Evolutionary conservation across 305 asterid species (phyloP).

Genomic region (Fraxinus greggii): DNA sequence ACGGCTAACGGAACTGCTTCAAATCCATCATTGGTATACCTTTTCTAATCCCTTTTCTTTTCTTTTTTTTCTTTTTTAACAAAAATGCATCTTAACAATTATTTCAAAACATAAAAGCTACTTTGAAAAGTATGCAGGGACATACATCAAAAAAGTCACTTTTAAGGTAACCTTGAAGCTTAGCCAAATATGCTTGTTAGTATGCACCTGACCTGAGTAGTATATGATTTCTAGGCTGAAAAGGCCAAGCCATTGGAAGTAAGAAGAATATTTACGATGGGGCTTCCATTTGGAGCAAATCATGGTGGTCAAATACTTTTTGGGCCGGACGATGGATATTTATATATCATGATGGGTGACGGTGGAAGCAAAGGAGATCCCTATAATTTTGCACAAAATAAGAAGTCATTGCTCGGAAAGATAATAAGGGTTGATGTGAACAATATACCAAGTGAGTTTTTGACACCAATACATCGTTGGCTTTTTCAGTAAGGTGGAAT

Average conservation of each 20-base stretch:
- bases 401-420: conserved; percentile 85
- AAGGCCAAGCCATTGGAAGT: conserved; percentile 62
- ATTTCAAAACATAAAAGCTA: neutral
- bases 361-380: conserved; percentile 86
- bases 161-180: neutral
- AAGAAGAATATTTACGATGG: conserved; percentile 83
- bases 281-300: conserved; percentile 62
- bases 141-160: neutral
- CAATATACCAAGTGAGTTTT: conserved; percentile 64
- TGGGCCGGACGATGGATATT: conserved; percentile 77
- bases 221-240: conserved; percentile 45
- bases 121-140: neutral
- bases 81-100: neutral
- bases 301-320: conserved; percentile 96
- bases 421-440: conserved; percentile 78
- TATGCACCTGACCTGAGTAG: neutral
- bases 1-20: conserved; percentile 79
- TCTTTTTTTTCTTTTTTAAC: too few species aligned
- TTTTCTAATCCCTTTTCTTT: neutral
- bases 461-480: neutral
- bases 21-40: conserved; percentile 59
- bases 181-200: neutral
- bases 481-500: neutral
- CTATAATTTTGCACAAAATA: conserved; percentile 78
- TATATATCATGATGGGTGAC: conserved; percentile 86